Evolutionary conservation across 805 yeast genomes (phyloP).

Genomic region (Ogataea saltuana): DNA sequence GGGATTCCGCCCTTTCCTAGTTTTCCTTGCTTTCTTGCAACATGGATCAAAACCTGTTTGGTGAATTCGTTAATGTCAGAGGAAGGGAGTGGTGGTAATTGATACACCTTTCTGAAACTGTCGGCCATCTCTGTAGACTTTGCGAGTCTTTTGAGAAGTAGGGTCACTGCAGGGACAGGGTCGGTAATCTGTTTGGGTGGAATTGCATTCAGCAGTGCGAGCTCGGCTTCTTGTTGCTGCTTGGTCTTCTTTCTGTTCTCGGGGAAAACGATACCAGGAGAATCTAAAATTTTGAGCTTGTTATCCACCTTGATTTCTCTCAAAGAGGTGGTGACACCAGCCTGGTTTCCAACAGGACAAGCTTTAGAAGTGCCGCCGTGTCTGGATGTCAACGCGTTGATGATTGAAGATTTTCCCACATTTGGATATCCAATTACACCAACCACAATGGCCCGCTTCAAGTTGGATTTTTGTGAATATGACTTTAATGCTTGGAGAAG

Average conservation of each 20-base stretch:
- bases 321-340: constrained; percentile 92
- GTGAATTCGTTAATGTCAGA: constrained; percentile 72
- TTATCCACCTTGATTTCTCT: constrained; percentile 92
- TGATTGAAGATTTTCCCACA: constrained; percentile 94
- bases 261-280: constrained; percentile 98
- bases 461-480: constrained; percentile 78
- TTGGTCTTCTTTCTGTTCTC: constrained; percentile 43
- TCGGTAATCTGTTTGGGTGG: constrained; percentile 85
- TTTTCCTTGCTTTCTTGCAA: constrained; percentile 91
- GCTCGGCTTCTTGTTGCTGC: constrained; percentile 79
- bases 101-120: constrained; percentile 69
- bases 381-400: constrained; percentile 82
- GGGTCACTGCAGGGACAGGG: constrained; percentile 77
- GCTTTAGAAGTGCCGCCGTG: constrained; percentile 71
- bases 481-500: constrained; percentile 80
- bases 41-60: constrained; percentile 84
- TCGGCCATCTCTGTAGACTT: constrained; percentile 77
- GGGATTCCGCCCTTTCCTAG: constrained; percentile 93
- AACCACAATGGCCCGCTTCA: constrained; percentile 86
- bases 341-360: constrained; percentile 96
- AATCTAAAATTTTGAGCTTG: constrained; percentile 84
- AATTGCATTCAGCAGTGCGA: constrained; percentile 83
- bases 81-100: constrained; percentile 77
- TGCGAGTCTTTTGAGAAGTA: constrained; percentile 73
- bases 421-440: constrained; percentile 98